Evolutionary conservation across 1,139 yeast species (phyloP).

Genomic region (Wickerhamiella infanticola): DNA sequence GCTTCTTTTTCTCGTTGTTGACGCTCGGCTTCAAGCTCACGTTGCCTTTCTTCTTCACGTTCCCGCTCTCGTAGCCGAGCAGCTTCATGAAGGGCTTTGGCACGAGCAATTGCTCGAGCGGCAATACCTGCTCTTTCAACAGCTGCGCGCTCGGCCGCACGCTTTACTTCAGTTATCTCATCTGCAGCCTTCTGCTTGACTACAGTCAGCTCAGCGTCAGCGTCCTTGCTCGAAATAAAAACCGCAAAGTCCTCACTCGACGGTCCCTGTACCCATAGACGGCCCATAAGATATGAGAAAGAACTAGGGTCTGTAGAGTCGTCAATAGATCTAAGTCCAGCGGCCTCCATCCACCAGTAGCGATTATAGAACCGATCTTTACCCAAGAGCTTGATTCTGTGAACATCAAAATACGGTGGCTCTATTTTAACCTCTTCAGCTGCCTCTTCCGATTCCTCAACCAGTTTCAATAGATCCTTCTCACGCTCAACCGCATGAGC

Average conservation of each 20-base stretch:
- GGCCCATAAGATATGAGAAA: slow-evolving; percentile 47
- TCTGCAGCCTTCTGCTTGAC: neutral
- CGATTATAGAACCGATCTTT: slow-evolving; percentile 70
- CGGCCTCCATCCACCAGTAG: slow-evolving; percentile 91
- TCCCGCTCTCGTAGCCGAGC: neutral
- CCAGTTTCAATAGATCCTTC: neutral
- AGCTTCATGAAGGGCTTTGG: neutral
- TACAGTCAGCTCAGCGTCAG: slow-evolving; percentile 5
- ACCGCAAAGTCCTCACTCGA: slow-evolving; percentile 40
- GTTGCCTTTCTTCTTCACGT: neutral
- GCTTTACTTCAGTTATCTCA: neutral
- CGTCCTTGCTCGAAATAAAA: slow-evolving; percentile 25
- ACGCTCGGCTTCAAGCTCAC: neutral
- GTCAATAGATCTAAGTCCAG: slow-evolving; percentile 36
- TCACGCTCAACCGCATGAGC: slow-evolving; percentile 8
- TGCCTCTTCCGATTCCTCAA: neutral
- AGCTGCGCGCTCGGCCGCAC: neutral
- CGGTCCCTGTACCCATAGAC: slow-evolving; percentile 93
- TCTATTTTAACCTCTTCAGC: slow-evolving; percentile 25
- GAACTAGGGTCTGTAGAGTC: slow-evolving; percentile 2
- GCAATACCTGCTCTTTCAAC: neutral
- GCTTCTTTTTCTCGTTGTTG: neutral
- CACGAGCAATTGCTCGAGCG: neutral
- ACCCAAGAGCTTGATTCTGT: slow-evolving; percentile 64
- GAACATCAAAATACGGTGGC: slow-evolving; percentile 39